Evolutionary conservation across 2,329 filamentous ascomycete genomes (phyloP), one percentile per base, ranked within the genome.

Genomic region (Anthostomella pinea): DNA sequence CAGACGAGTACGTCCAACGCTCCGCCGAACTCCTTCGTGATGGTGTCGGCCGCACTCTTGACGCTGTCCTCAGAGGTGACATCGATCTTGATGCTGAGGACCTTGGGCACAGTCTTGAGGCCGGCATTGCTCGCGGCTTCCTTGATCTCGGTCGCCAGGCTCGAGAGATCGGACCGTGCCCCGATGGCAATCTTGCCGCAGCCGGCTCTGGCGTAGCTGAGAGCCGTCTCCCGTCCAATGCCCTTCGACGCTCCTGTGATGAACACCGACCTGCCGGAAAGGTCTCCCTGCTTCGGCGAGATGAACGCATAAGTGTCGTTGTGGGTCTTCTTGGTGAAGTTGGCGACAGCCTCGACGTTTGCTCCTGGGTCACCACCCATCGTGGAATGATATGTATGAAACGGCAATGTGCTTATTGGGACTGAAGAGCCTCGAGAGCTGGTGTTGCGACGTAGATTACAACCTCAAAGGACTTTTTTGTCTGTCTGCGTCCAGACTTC

Each of bases 241-340:
- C 72, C 70, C 28, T 64, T 68, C 4, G 68, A 70, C 2, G 68
- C 72, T 6, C 73, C 74, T 5, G 66, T 71, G 31, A 78, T 66
- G 39, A 79, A 63, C 31, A 60, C 52, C 2, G 56, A 58, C 36
- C 38, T 54, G 8, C 57, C 55, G n/a, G 38, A 35, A 3, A 58
- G 46, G 35, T 56, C 30, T 4, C 35, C 26, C 16, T 50, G 51
- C 8, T 43, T 39, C 5, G 50, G 42, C 2, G 52, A 51, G 24
- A 60, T 58, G 24, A 47, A 56, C 14, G 52, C 44, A 38, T 64
- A 64, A 3, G 62, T 62, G 39, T 63, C 60, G 5, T 35, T 35
- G 38, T 56, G 54, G 25, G 7, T 18, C 7, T 33, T 46, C 13
- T 39, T 35, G 10, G 39, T 49, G 33, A 53, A 54, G 11, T 10